These are phyloP conservation scores for Talaromyces sp. DNA, from an alignment of 2,329 filamentous ascomycete species.

Conservation along the genomic window DNA sequence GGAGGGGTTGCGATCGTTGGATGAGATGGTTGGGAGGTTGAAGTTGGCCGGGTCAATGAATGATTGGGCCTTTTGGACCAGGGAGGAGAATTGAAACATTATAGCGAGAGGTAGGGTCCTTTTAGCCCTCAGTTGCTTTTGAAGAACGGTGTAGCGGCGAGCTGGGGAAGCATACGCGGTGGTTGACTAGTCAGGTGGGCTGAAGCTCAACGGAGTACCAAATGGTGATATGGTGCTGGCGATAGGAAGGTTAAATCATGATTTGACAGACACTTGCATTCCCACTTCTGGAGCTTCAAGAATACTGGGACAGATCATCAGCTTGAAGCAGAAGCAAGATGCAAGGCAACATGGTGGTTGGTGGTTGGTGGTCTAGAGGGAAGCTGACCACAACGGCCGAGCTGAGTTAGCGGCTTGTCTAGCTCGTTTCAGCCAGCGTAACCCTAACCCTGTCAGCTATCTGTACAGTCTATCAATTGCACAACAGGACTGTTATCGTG, in stretches of 20 bases:
- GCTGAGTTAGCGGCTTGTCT: slow-evolving; percentile 9
- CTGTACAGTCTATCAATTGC: background rate
- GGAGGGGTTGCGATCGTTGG: slow-evolving; percentile 77
- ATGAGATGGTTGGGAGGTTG: slow-evolving; percentile 68
- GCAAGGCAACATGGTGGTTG: slow-evolving; percentile 4
- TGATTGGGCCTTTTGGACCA: slow-evolving; percentile 94
- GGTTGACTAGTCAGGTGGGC: background rate
- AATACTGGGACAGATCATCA: background rate
- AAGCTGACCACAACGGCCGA: slow-evolving; percentile 2
- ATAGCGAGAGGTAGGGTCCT: slow-evolving; percentile 8
- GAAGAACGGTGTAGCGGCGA: background rate
- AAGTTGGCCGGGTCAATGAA: slow-evolving; percentile 87
- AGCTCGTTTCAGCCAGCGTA: background rate
- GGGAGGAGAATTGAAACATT: slow-evolving; percentile 69
- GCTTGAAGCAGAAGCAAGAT: background rate
- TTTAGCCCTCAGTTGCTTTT: background rate
- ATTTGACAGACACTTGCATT: background rate
- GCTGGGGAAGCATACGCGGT: background rate
- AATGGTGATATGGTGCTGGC: background rate
- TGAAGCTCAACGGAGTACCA: background rate
- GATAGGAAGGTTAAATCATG: slow-evolving; percentile 4
- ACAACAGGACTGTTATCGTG: background rate
- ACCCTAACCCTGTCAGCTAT: background rate
- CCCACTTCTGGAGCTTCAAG: background rate
- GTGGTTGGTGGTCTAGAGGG: slow-evolving; percentile 1